Percentiles rank a stretch among this genome's conserved stretches.
Evolutionary conservation across 306 rosid genomes (phyloP).

Genomic region (Vachellia pachyceras): DNA sequence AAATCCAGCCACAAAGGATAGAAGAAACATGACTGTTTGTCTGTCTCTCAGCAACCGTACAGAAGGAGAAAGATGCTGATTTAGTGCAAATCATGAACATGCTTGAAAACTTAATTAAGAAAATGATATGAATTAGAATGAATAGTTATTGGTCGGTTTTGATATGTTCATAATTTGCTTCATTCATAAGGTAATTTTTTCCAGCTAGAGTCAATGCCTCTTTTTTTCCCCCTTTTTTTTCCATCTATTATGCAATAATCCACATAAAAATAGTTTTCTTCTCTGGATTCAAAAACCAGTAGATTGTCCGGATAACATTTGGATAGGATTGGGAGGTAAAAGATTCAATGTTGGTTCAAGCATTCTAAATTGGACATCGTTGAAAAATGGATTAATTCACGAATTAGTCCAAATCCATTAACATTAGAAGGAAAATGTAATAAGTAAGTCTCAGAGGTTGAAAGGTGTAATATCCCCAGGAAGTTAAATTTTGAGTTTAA

Average conservation of each 20-base stretch:
- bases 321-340: no score
- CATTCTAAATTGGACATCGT: no score
- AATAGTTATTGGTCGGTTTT: not conserved
- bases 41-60: not conserved
- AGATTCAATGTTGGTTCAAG: no score
- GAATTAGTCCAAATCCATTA: no score
- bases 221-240: not conserved
- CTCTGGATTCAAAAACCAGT: no score
- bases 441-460: no score
- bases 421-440: no score
- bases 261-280: not conserved
- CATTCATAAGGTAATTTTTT: not conserved
- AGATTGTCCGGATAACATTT: no score
- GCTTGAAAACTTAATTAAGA: not conserved
- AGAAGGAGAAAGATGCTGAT: not conserved
- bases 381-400: no score
- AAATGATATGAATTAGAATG: not conserved
- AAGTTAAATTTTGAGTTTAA: no score
- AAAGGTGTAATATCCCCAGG: no score
- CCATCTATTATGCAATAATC: not conserved
- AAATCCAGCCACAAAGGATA: not conserved
- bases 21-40: not conserved
- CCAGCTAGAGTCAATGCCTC: not conserved
- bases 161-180: not conserved
- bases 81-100: not conserved